Conservation (phyloP, 192 early-diverging fungal species). For the Chytriomyces sp. region DNA sequence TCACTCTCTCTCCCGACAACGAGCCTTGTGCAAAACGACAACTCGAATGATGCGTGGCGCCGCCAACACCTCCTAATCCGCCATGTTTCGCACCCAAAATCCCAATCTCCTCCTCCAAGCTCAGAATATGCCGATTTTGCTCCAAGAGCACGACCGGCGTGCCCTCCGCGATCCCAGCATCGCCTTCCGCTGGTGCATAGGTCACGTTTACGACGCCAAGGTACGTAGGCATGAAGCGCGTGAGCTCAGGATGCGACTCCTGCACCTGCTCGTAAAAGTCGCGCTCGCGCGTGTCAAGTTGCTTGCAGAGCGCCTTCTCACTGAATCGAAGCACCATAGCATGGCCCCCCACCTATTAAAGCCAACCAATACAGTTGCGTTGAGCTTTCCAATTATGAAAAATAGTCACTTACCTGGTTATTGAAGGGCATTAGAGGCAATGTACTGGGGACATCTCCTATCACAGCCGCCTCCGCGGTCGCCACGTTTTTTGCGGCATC, state of each 20-base stretch:
- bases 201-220: constrained; percentile 94
- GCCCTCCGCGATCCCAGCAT: constrained; percentile 32
- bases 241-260: constrained; percentile 71
- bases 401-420: constrained; percentile 41
- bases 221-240: constrained; percentile 91
- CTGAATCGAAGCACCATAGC: constrained; percentile 94
- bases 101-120: constrained; percentile 28
- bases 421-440: constrained; percentile 57
- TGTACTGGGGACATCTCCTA: constrained; percentile 23
- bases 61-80: neutral
- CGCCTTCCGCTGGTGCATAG: constrained; percentile 31
- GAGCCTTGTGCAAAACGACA: neutral
- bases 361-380: too few species aligned
- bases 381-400: too few species aligned
- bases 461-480: neutral
- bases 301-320: constrained; percentile 96
- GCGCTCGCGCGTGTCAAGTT: constrained; percentile 79
- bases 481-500: too few species aligned
- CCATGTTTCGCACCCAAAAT: neutral
- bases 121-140: constrained; percentile 86
- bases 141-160: constrained; percentile 86
- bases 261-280: constrained; percentile 90
- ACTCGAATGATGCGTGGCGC: neutral
- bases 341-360: constrained; percentile 87
- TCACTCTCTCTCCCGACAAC: neutral